These are phyloP conservation scores for Pythium plurisporium DNA, from an alignment of 352 stramenopile species.

Conservation along the genomic window DNA sequence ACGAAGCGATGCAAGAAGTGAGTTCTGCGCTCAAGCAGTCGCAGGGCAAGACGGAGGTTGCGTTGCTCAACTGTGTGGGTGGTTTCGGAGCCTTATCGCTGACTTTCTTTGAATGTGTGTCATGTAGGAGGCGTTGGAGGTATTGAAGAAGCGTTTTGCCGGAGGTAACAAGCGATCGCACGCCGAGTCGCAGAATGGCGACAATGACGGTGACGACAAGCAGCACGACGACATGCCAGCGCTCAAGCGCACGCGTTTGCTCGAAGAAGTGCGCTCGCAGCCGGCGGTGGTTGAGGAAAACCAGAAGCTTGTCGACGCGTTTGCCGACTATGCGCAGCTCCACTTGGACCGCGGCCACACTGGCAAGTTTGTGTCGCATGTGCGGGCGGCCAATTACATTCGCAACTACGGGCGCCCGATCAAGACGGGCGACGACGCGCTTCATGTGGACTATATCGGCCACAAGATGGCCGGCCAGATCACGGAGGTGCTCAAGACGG, in stretches of 20 bases:
- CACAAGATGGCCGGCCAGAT: slow-evolving; percentile 53
- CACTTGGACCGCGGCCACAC: slow-evolving; percentile 64
- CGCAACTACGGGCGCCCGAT: slow-evolving; percentile 48
- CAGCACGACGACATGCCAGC: slow-evolving; percentile 32
- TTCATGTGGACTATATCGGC: slow-evolving; percentile 46
- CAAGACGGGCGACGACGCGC: slow-evolving; percentile 35
- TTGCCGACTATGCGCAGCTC: slow-evolving; percentile 53
- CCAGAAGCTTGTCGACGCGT: slow-evolving; percentile 75
- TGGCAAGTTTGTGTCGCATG: slow-evolving; percentile 64
- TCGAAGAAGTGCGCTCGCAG: slow-evolving; percentile 43
- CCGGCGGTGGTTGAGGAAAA: slow-evolving; percentile 46
- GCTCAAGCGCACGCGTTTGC: slow-evolving; percentile 55
- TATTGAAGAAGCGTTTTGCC: slow-evolving; percentile 34
- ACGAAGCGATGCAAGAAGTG: slow-evolving; percentile 33
- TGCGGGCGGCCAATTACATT: slow-evolving; percentile 62
- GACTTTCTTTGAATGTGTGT: not conserved
- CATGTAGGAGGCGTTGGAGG: slow-evolving; percentile 23
- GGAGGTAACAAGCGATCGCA: slow-evolving; percentile 25
- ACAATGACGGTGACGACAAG: slow-evolving; percentile 2
- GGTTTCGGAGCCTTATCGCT: not conserved
- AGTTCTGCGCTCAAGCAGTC: slow-evolving; percentile 26
- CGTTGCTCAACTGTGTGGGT: not conserved
- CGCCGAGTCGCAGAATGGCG: slow-evolving; percentile 13
- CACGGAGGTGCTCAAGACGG: slow-evolving; percentile 47
- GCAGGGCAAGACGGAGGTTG: slow-evolving; percentile 28